Conservation (phyloP, 1,284 basidiomycete genomes). For the Kalmanozyma brasiliensis region DNA sequence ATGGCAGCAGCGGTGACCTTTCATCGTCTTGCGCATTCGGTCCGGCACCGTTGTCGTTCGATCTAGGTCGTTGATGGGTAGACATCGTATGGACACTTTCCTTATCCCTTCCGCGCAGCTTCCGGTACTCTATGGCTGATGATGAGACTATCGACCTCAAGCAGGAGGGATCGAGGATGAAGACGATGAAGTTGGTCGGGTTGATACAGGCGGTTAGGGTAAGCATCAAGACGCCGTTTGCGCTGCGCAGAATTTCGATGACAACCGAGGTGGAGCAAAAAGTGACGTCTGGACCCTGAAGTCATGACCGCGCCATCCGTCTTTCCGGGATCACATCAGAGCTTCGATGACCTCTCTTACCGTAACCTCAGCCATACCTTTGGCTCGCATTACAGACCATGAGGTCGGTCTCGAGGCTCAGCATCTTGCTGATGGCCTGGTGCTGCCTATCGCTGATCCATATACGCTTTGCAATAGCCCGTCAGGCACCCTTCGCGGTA, state of each 20-base stretch:
- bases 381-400: background rate
- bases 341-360: background rate
- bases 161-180: background rate
- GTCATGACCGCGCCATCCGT: background rate
- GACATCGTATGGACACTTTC: slow-evolving; percentile 1
- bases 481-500: slow-evolving; percentile 18
- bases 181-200: background rate
- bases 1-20: slow-evolving; percentile 12
- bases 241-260: background rate
- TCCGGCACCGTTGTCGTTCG: background rate
- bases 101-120: too few relatives aligned
- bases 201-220: background rate
- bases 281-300: slow-evolving; percentile 5
- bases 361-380: background rate
- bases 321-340: too few relatives aligned
- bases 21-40: background rate
- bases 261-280: background rate
- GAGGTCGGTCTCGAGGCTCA: background rate
- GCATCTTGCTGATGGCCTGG: background rate
- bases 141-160: too few relatives aligned
- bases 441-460: background rate
- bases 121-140: too few relatives aligned
- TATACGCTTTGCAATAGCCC: background rate
- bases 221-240: background rate
- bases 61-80: too few relatives aligned